phyloP scores from a whole-genome alignment of 2,329 filamentous ascomycete genomes.

The Malbranchea cinnamomea region DNA sequence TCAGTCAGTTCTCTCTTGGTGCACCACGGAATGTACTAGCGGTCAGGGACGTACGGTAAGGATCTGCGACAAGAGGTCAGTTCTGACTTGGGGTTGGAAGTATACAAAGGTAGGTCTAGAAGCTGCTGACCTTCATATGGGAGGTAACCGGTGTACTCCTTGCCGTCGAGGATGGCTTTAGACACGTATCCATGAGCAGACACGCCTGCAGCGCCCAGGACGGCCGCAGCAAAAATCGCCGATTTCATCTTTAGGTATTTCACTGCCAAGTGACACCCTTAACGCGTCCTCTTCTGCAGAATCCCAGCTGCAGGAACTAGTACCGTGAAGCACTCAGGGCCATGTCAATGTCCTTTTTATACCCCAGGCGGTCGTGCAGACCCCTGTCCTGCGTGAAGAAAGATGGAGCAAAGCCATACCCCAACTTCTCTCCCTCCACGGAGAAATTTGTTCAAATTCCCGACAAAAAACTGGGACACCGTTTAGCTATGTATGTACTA shows the following conservation, averaged over 20 bases:
- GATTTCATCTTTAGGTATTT: conserved; percentile 2
- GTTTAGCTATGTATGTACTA: too few species aligned
- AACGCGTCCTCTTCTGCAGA: too few species aligned
- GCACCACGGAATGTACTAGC: conserved; percentile 5
- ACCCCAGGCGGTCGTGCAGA: too few species aligned
- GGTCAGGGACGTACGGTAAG: conserved; percentile 9
- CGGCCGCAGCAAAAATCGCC: conserved; percentile 1
- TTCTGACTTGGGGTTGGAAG: conserved; percentile 9
- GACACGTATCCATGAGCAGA: conserved; percentile 36
- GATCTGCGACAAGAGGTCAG: conserved; percentile 13
- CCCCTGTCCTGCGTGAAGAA: too few species aligned
- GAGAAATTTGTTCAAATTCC: too few species aligned
- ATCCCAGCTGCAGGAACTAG: too few species aligned
- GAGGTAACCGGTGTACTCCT: conserved; percentile 18
- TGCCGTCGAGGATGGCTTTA: conserved; percentile 30
- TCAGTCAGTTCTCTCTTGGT: conserved; percentile 32
- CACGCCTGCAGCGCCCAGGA: conserved; percentile 11
- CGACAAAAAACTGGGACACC: too few species aligned
- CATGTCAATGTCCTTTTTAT: too few species aligned
- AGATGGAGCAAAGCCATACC: too few species aligned
- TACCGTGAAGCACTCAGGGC: too few species aligned
- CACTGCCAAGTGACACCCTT: too few species aligned
- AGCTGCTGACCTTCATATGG: conserved; percentile 15
- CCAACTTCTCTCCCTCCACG: too few species aligned
- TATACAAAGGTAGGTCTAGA: conserved; percentile 20